Evolutionary conservation across 2,329 filamentous ascomycete genomes (phyloP), one percentile per base, ranked within the genome.

Genomic region (Ceratocystis albifundus): DNA sequence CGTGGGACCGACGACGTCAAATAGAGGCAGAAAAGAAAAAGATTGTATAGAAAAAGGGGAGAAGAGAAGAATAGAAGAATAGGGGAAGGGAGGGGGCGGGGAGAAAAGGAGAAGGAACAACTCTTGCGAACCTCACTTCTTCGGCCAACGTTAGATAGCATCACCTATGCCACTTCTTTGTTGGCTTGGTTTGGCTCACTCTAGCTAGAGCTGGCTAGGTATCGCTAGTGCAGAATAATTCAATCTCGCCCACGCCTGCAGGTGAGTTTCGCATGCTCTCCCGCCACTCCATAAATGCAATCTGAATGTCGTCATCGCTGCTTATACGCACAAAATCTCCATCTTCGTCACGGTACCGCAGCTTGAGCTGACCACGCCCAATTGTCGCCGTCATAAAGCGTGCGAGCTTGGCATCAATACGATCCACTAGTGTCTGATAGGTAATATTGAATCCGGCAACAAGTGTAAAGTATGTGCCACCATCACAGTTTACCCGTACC

Each of bases 391-490:
- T 87, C 22, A 90, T 96, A 71, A 92, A 92, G 66, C 90, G 86
- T 68, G 88, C 88, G 67, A 99, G 83, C 75, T 99, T 99, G 32
- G 91, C 90, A 73, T 99, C 94, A 71, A 99, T 96, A 10, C 94
- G 88, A 74, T 97, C 94, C 70, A 94, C 91, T 66, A 99, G 81
- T 28, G 90, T 94, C 70, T 94, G 90, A 76, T 95, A 97, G 50
- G 90, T 88, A 72, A 97, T 97, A 74, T 95, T 96, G 76, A 90
- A 95, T 41, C 90, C 89, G 53, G 96, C 95, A 10, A 99, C 93
- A n/a, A 99, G 82, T 0, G 93, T 96, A 68, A 96, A 88, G 71
- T 95, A 95, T 73, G 92, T 94, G 61, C 88, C 88, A 59, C 76
- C 78, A 68, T 94, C 90, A 73, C 90, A 95, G 73, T 93, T 93